These are phyloP conservation scores for Gaertneriomyces sp. DNA, from an alignment of 192 early-diverging fungal species.

Conservation along the genomic window DNA sequence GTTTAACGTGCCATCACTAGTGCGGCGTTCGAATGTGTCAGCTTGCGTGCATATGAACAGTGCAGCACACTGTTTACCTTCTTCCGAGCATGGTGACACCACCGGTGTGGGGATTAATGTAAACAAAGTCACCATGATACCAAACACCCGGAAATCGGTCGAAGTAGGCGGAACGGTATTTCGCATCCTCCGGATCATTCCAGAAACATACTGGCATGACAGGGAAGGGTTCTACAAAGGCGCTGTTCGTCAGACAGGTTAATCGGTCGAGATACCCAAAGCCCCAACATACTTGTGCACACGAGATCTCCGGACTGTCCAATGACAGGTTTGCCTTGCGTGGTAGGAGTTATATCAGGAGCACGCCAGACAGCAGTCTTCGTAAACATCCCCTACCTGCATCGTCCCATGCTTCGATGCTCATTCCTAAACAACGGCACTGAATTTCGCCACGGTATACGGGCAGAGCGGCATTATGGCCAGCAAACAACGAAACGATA, in stretches of 20 bases:
- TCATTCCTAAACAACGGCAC: conserved; percentile 89
- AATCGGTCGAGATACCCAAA: background rate
- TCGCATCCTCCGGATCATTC: conserved; percentile 68
- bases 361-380: background rate
- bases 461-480: conserved; percentile 82
- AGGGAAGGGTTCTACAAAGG: conserved; percentile 71
- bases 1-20: conserved; percentile 83
- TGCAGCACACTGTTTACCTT: conserved; percentile 14
- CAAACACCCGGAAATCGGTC: conserved; percentile 76
- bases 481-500: conserved; percentile 93
- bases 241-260: background rate
- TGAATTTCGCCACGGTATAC: conserved; percentile 95
- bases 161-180: conserved; percentile 90
- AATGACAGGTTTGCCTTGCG: conserved; percentile 53
- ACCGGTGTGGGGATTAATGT: conserved; percentile 75
- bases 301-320: conserved; percentile 85
- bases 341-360: background rate
- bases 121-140: conserved; percentile 96
- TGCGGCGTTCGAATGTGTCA: conserved; percentile 22
- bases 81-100: conserved; percentile 95
- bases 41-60: background rate
- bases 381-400: conserved; percentile 35
- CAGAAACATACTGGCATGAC: conserved; percentile 97
- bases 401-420: conserved; percentile 85
- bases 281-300: conserved; percentile 57